Evolutionary conservation across 2,329 filamentous ascomycete genomes (phyloP).

Genomic region (Xylariomycetidae sp.): DNA sequence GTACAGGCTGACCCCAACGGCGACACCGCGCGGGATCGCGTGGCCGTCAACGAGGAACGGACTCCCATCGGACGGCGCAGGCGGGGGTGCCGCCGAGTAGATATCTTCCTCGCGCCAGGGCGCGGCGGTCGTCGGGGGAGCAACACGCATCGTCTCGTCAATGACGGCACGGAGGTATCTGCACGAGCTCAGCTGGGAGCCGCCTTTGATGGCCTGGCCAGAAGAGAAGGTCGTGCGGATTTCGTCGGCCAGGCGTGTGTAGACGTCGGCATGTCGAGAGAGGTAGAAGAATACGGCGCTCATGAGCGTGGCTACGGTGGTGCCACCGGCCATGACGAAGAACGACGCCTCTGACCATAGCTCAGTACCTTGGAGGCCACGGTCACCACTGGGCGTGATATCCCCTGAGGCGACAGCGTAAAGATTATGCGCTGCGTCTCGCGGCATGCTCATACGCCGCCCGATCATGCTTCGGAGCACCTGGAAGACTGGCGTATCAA

Average conservation of each 20-base stretch:
- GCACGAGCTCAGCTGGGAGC: slow-evolving; percentile 3
- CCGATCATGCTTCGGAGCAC: slow-evolving; percentile 9
- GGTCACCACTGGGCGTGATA: too few relatives aligned
- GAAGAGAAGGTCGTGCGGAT: slow-evolving; percentile 6
- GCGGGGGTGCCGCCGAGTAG: slow-evolving; percentile 2
- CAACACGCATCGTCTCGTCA: slow-evolving; percentile 3
- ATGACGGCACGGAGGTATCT: slow-evolving; percentile 8
- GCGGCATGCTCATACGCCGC: slow-evolving; percentile 7
- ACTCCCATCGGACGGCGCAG: not conserved
- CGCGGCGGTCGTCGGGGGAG: slow-evolving; percentile 1
- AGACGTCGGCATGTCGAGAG: slow-evolving; percentile 4
- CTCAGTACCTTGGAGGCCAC: too few relatives aligned
- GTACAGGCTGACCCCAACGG: slow-evolving; percentile 2
- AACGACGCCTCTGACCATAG: slow-evolving; percentile 11
- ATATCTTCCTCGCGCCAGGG: slow-evolving; percentile 7
- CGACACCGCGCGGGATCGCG: not conserved
- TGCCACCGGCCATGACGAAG: slow-evolving; percentile 10
- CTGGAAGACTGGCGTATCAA: too few relatives aligned
- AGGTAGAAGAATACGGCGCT: slow-evolving; percentile 10
- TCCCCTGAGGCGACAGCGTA: too few relatives aligned
- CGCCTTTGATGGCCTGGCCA: slow-evolving; percentile 4
- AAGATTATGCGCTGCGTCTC: slow-evolving; percentile 6
- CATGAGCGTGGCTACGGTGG: slow-evolving; percentile 6
- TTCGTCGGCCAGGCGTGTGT: slow-evolving; percentile 7
- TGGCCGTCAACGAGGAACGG: slow-evolving; percentile 2